Evolutionary conservation across 2,329 filamentous ascomycete species (phyloP).

Genomic region (Diaporthe batatas): DNA sequence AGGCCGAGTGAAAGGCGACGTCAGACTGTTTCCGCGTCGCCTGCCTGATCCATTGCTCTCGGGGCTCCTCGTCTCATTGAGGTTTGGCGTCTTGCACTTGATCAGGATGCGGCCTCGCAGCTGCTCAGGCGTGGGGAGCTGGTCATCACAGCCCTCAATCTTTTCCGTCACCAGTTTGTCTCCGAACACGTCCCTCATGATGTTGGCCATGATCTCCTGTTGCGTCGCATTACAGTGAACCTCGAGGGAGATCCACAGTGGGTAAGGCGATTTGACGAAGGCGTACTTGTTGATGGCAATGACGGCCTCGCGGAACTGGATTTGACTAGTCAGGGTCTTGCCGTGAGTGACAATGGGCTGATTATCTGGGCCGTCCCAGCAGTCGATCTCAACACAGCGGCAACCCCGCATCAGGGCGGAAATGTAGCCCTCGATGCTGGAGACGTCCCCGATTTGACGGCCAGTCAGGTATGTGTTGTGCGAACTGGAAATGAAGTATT

Average conservation of each 20-base stretch:
- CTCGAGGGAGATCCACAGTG: slow-evolving; percentile 94
- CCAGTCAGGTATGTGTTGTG: slow-evolving; percentile 98
- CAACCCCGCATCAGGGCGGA: slow-evolving; percentile 88
- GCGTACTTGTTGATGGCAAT: slow-evolving; percentile 95
- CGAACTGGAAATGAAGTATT: slow-evolving; percentile 98
- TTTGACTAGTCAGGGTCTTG: slow-evolving; percentile 86
- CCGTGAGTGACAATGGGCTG: slow-evolving; percentile 93
- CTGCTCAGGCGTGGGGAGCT: slow-evolving; percentile 87
- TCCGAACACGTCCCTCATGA: slow-evolving; percentile 88
- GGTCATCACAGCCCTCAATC: slow-evolving; percentile 74
- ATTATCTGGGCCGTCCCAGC: slow-evolving; percentile 93
- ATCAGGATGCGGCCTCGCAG: slow-evolving; percentile 87
- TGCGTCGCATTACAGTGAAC: slow-evolving; percentile 90
- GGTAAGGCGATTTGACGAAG: slow-evolving; percentile 87
- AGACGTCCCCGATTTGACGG: slow-evolving; percentile 88
- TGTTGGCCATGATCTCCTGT: slow-evolving; percentile 88
- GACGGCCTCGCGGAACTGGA: slow-evolving; percentile 92
- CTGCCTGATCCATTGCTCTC: slow-evolving; percentile 58
- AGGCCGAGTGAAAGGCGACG: slow-evolving; percentile 79
- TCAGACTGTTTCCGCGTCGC: slow-evolving; percentile 77
- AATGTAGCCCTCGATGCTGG: slow-evolving; percentile 96
- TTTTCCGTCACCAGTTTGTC: slow-evolving; percentile 83
- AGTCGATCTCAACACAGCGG: slow-evolving; percentile 96
- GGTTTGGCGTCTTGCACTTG: slow-evolving; percentile 89
- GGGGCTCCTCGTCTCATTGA: slow-evolving; percentile 58